phyloP scores from a whole-genome alignment of 768 basidiomycete genomes.

The Russula vinacea region DNA sequence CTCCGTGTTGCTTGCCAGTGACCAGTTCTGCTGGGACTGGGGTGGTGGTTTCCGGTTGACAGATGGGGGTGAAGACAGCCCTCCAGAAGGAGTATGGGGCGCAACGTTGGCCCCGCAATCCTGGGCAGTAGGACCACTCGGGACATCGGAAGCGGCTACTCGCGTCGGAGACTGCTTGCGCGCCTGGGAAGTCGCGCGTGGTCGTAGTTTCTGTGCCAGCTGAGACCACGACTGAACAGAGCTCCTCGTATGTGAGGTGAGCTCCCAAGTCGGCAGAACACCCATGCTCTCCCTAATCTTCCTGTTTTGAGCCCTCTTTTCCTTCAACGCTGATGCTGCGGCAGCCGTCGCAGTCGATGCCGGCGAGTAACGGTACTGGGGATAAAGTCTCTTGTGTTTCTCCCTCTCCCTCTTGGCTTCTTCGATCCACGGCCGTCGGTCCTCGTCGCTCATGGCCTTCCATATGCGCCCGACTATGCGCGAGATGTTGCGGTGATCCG shows the following conservation, averaged over 20 bases:
- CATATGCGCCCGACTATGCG: conserved; percentile 65
- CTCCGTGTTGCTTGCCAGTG: not conserved
- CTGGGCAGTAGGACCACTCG: not conserved
- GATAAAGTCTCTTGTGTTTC: conserved; percentile 42
- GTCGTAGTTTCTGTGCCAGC: not conserved
- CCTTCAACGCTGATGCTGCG: not conserved
- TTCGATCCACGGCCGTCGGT: conserved; percentile 50
- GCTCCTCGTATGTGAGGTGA: not conserved
- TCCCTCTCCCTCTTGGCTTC: conserved; percentile 51
- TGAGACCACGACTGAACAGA: not conserved
- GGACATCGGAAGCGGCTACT: not conserved
- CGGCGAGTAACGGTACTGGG: conserved; percentile 33
- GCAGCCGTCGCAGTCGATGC: not conserved
- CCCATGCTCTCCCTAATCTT: conserved; percentile 19
- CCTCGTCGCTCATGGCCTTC: conserved; percentile 49
- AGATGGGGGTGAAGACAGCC: not conserved
- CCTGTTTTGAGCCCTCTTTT: conserved; percentile 13
- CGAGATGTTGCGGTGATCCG: conserved; percentile 66
- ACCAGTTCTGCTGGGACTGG: conserved; percentile 13
- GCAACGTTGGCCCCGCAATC: not conserved
- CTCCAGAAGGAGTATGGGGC: not conserved
- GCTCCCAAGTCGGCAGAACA: conserved; percentile 17
- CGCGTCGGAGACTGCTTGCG: not conserved
- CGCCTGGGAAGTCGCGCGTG: not conserved
- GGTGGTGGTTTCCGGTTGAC: not conserved